Conservation (phyloP, 2,329 filamentous ascomycete genomes). For the Diaporthe batatas region DNA sequence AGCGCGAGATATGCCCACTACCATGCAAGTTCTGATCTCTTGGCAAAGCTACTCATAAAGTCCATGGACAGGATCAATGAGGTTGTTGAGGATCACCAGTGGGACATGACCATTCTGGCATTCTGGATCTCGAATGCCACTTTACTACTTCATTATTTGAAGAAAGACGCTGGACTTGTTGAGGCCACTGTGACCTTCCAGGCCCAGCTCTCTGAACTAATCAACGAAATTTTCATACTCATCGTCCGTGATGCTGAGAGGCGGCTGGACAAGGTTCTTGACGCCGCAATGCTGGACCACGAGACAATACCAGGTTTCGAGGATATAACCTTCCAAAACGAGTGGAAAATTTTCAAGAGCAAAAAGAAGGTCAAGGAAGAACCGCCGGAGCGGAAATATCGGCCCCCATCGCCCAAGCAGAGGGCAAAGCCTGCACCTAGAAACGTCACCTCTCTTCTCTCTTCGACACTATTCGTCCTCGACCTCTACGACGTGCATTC, state of each 20-base stretch:
- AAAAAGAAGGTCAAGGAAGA: slow-evolving; percentile 93
- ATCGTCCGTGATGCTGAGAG: slow-evolving; percentile 97
- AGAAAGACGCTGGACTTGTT: slow-evolving; percentile 88
- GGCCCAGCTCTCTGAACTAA: slow-evolving; percentile 90
- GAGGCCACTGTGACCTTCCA: slow-evolving; percentile 90
- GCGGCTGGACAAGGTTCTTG: slow-evolving; percentile 94
- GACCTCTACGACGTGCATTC: slow-evolving; percentile 99
- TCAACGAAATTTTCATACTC: slow-evolving; percentile 98
- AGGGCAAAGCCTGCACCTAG: slow-evolving; percentile 92
- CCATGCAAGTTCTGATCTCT: slow-evolving; percentile 87
- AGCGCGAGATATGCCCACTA: slow-evolving; percentile 97
- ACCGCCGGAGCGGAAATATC: slow-evolving; percentile 88
- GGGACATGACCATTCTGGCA: slow-evolving; percentile 99
- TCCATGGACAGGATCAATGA: slow-evolving; percentile 98
- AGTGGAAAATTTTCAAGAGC: slow-evolving; percentile 97
- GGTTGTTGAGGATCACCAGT: slow-evolving; percentile 94
- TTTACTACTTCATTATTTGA: slow-evolving; percentile 93
- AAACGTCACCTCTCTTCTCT: slow-evolving; percentile 95
- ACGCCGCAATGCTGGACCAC: slow-evolving; percentile 94
- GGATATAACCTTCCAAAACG: slow-evolving; percentile 96
- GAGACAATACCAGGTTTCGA: slow-evolving; percentile 98
- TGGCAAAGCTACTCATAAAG: slow-evolving; percentile 83
- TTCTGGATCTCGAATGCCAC: slow-evolving; percentile 99
- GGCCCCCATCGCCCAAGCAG: slow-evolving; percentile 93
- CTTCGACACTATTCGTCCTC: slow-evolving; percentile 95